A percentile compares a stretch with the other conserved stretches of the same genome.
Evolutionary conservation across 768 basidiomycete species (phyloP).

Genomic region (Kwoniella newhampshirensis): DNA sequence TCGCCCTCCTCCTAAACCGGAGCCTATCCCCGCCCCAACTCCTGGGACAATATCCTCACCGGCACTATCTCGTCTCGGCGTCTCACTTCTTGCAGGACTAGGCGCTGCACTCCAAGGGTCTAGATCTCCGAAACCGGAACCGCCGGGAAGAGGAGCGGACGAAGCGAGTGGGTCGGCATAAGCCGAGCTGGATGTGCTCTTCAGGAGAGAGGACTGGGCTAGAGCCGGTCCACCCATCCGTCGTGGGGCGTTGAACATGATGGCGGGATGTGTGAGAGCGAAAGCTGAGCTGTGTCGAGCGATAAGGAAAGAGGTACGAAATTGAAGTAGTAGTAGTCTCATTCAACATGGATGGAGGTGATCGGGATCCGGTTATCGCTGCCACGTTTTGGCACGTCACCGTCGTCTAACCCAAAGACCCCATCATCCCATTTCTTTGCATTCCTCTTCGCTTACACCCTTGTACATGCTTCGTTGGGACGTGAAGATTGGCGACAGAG

Average conservation of each 20-base stretch:
- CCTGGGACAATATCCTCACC: constrained; percentile 18
- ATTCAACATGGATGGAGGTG: no score
- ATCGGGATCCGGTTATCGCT: neutral
- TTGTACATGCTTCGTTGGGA: no score
- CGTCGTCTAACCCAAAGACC: no score
- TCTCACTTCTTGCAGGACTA: constrained; percentile 38
- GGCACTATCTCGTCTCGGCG: constrained; percentile 30
- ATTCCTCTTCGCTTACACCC: no score
- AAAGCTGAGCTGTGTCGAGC: no score
- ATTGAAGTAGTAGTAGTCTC: no score
- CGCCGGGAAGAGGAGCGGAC: constrained; percentile 27
- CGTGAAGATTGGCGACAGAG: no score
- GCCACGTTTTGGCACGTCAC: constrained; percentile 3
- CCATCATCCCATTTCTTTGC: constrained; percentile 1
- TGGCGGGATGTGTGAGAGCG: no score
- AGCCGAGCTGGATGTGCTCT: constrained; percentile 13
- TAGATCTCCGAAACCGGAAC: constrained; percentile 39
- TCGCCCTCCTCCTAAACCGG: neutral
- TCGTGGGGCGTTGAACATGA: constrained; percentile 48
- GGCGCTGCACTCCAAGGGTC: constrained; percentile 54
- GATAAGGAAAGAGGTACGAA: no score
- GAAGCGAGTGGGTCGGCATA: constrained; percentile 42
- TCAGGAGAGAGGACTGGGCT: constrained; percentile 35
- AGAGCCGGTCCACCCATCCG: constrained; percentile 22
- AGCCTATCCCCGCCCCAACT: neutral